Base-by-base conservation (phyloP, 2,329 filamentous ascomycete species). In the Balansia obtecta region DNA sequence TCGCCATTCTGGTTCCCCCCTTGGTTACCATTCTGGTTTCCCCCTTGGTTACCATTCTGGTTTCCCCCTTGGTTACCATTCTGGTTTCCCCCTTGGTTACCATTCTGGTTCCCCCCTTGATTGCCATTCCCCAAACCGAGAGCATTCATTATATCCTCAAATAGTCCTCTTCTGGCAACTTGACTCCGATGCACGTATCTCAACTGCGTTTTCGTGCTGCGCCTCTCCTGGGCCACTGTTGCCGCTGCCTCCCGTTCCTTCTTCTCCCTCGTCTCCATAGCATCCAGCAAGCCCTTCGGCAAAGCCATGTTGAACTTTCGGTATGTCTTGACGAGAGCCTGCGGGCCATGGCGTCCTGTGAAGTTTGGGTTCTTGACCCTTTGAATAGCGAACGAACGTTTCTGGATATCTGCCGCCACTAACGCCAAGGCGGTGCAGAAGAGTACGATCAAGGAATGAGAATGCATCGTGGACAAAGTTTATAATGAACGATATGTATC, bases 271-370 rank as follows among this genome's bases (percentile, higher is more conserved):
- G 55, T 58, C 41, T 58, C 61, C 38, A 68, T 53, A 32, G 65
- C 64, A 33, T 67, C 69, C 47, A 71, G 59, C 48, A 75, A 61
- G 8, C 65, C 67, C 2, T 68, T 58, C 2, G 72, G 67, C 44
- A 76, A 66, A 38, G 68, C 66, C 66, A 83, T 75, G 54, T 77
- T 75, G 64, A 76, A 88, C 64, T 90, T 90, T 58, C 72, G 68
- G 63, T 85, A 83, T 15, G 83, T 79, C 66, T 79, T 85, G 47
- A 76, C 66, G 57, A 90, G 71, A 47, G 83, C 81, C 50, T 60
- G 65, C 0, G 74, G 70, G n/a, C 83, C 82, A 68, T 84, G 73
- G 54, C 63, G 65, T 18, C 73, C 66, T 20, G 71, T 69, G 61
- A 80, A 80, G 50, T 70, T 69, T n/a, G 68, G 68, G 57, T 80